phyloP scores from a whole-genome alignment of 2,329 filamentous ascomycete genomes.

The Alternaria infectoria region DNA sequence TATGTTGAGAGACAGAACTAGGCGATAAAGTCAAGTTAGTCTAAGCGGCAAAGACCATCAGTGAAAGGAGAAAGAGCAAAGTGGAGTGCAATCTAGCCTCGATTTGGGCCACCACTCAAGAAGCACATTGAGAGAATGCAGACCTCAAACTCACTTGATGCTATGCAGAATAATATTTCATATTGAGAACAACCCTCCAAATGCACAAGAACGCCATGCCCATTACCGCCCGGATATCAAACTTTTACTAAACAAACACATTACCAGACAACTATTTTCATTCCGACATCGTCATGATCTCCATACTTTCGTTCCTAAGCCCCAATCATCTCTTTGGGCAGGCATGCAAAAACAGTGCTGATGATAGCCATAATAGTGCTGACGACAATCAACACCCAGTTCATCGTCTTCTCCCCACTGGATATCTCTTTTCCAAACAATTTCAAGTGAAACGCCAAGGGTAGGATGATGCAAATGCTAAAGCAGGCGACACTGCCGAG shows the following conservation, averaged over 20 bases:
- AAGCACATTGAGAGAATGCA: neutral
- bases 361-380: slow-evolving; percentile 74
- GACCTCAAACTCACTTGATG: neutral
- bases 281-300: neutral
- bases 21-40: too few relatives aligned
- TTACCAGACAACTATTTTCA: neutral
- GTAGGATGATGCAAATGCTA: slow-evolving; percentile 90
- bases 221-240: slow-evolving; percentile 4
- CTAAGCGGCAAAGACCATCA: too few relatives aligned
- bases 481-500: slow-evolving; percentile 91
- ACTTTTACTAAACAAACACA: neutral
- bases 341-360: slow-evolving; percentile 86
- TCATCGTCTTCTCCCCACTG: slow-evolving; percentile 66
- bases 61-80: too few relatives aligned
- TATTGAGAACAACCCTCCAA: slow-evolving; percentile 1
- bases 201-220: slow-evolving; percentile 13
- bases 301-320: neutral
- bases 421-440: slow-evolving; percentile 79
- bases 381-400: slow-evolving; percentile 72
- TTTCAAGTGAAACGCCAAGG: slow-evolving; percentile 86
- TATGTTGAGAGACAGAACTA: too few relatives aligned
- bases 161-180: neutral
- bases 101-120: too few relatives aligned
- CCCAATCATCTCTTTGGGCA: slow-evolving; percentile 69
- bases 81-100: too few relatives aligned